Conservation (phyloP, 2,329 filamentous ascomycete genomes). For the Phyllosticta citribraziliensis region DNA sequence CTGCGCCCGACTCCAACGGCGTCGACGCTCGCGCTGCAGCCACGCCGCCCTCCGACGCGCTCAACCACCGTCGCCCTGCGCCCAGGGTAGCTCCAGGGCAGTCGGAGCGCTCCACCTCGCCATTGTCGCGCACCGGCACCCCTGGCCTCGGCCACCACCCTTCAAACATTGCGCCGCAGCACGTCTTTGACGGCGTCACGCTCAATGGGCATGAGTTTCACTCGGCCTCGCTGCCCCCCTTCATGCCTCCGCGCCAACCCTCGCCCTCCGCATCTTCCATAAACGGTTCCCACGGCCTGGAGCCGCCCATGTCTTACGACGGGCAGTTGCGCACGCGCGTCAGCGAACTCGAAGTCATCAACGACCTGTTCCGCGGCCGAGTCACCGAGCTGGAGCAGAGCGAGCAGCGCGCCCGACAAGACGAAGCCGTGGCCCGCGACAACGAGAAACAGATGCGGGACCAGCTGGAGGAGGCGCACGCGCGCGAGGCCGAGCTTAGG, state of each 20-base stretch:
- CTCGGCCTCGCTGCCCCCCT: constrained; percentile 36
- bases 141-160: constrained; percentile 59
- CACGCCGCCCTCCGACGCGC: constrained; percentile 37
- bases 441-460: constrained; percentile 45
- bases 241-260: constrained; percentile 34
- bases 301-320: constrained; percentile 68
- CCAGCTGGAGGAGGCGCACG: constrained; percentile 63
- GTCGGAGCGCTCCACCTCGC: constrained; percentile 66
- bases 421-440: constrained; percentile 49
- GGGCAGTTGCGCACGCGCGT: constrained; percentile 93
- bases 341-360: constrained; percentile 91
- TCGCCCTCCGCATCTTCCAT: constrained; percentile 51
- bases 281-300: constrained; percentile 50
- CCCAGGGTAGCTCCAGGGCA: constrained; percentile 64
- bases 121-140: constrained; percentile 69
- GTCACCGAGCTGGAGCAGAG: constrained; percentile 69
- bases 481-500: constrained; percentile 73
- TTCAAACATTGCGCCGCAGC: constrained; percentile 60
- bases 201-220: constrained; percentile 63
- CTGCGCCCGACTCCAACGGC: constrained; percentile 43
- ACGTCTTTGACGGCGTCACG: constrained; percentile 64
- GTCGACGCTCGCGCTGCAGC: constrained; percentile 2
- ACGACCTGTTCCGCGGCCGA: constrained; percentile 54
- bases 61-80: constrained; percentile 53
- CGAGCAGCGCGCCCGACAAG: constrained; percentile 56